Percentiles rank a stretch among this genome's conserved stretches.
Evolutionary conservation across 768 basidiomycete genomes (phyloP).

Genomic region (Mycena kentingensis): DNA sequence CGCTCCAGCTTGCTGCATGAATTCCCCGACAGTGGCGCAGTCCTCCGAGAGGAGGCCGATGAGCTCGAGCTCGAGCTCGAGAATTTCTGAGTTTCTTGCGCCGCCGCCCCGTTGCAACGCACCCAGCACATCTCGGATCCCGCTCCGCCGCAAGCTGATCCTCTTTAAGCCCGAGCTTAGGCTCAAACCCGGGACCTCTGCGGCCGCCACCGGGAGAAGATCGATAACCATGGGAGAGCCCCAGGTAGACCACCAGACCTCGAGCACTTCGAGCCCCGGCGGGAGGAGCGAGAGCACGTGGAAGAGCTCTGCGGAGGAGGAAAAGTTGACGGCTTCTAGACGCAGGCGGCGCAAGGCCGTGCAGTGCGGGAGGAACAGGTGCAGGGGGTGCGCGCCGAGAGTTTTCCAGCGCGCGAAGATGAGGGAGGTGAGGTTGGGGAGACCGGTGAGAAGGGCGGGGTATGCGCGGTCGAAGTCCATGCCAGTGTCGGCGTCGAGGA

Average conservation of each 20-base stretch:
- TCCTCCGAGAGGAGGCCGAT: background rate
- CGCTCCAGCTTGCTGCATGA: background rate
- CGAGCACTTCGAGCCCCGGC: too few relatives aligned
- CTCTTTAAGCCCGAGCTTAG: too few relatives aligned
- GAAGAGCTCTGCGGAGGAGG: background rate
- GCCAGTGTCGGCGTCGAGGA: background rate
- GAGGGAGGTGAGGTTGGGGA: background rate
- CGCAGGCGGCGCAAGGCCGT: background rate
- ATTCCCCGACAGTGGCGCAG: background rate
- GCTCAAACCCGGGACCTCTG: too few relatives aligned
- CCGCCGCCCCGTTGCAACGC: background rate
- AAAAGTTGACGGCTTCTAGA: background rate
- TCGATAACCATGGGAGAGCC: too few relatives aligned
- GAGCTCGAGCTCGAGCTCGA: background rate
- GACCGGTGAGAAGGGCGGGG: background rate
- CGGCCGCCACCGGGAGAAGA: too few relatives aligned
- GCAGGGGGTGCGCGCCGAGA: slow-evolving; percentile 2
- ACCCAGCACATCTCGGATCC: background rate
- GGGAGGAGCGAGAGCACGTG: slow-evolving; percentile 5
- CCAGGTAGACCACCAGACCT: too few relatives aligned
- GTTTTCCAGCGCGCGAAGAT: background rate
- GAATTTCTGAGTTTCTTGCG: background rate
- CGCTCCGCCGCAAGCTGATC: background rate
- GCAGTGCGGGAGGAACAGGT: background rate
- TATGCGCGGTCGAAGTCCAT: background rate